These are phyloP conservation scores for Saccharomycodes ludwigii DNA, from an alignment of 805 yeast genomes.

Conservation along the genomic window DNA sequence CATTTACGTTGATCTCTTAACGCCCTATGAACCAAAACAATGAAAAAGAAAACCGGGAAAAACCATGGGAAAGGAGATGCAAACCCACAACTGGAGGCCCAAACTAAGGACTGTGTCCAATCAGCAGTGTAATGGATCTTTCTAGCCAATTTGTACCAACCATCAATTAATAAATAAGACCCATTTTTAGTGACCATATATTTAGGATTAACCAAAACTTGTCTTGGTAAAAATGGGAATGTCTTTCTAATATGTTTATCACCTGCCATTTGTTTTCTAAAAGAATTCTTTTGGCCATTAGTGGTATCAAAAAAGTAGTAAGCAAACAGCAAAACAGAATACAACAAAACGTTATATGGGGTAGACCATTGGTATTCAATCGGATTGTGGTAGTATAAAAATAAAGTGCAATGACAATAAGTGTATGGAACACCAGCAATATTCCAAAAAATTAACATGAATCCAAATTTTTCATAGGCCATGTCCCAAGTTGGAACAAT, in stretches of 20 bases:
- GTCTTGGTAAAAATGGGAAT: constrained; percentile 87
- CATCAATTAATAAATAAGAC: constrained; percentile 73
- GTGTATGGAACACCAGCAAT: constrained; percentile 98
- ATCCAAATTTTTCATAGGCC: constrained; percentile 99
- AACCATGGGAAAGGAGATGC: constrained; percentile 90
- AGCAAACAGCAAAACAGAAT: constrained; percentile 46
- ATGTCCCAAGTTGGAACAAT: constrained; percentile 99
- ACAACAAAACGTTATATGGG: constrained; percentile 43
- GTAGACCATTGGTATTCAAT: constrained; percentile 66
- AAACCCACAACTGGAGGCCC: constrained; percentile 90
- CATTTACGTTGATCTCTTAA: constrained; percentile 80
- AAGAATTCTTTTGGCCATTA: constrained; percentile 89
- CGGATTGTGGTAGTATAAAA: constrained; percentile 73
- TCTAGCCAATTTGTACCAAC: constrained; percentile 91
- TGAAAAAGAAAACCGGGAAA: constrained; percentile 81
- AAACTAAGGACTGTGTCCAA: constrained; percentile 71
- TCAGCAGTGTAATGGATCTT: constrained; percentile 94
- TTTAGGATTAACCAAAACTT: constrained; percentile 69
- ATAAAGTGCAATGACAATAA: constrained; percentile 87
- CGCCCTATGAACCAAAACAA: constrained; percentile 82
- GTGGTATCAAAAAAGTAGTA: constrained; percentile 92
- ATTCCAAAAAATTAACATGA: constrained; percentile 97
- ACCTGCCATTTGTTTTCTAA: constrained; percentile 76
- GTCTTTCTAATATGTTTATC: constrained; percentile 66
- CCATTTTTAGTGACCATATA: constrained; percentile 82